phyloP scores from a whole-genome alignment of 2,329 filamentous ascomycete genomes.

The Fusarium multiceps region DNA sequence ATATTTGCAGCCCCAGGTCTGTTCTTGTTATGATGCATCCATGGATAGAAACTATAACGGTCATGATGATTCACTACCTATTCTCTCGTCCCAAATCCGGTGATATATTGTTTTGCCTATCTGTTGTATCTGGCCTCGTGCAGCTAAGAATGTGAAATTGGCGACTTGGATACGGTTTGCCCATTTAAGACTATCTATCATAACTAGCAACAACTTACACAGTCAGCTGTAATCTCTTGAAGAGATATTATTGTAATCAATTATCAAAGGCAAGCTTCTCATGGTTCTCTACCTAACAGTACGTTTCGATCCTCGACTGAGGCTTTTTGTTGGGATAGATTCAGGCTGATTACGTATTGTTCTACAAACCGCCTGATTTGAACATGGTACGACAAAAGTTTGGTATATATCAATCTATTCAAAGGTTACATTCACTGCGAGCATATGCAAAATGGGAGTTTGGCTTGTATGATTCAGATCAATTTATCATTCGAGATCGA shows the following conservation, averaged over 20 bases:
- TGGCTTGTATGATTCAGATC: slow-evolving; percentile 12
- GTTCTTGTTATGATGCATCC: slow-evolving; percentile 36
- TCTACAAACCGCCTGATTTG: background rate
- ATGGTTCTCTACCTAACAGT: background rate
- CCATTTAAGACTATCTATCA: background rate
- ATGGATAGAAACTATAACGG: slow-evolving; percentile 42
- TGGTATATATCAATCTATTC: background rate
- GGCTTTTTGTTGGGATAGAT: background rate
- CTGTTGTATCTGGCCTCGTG: background rate
- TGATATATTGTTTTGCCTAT: background rate
- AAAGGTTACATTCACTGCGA: background rate
- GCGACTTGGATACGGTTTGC: background rate
- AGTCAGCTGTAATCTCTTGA: background rate
- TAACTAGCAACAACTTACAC: no score
- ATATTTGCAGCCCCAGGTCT: slow-evolving; percentile 24
- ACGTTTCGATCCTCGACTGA: no score
- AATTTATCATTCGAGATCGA: slow-evolving; percentile 19
- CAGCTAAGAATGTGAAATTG: background rate
- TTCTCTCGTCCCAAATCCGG: background rate
- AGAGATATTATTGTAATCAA: background rate
- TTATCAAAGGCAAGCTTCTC: background rate
- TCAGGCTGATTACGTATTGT: background rate
- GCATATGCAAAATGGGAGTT: background rate
- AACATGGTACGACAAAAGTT: background rate
- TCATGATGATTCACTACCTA: slow-evolving; percentile 37